Evolutionary conservation across 176 grass and related monocot genomes (phyloP).

Genomic region (Oryza brachyantha): DNA sequence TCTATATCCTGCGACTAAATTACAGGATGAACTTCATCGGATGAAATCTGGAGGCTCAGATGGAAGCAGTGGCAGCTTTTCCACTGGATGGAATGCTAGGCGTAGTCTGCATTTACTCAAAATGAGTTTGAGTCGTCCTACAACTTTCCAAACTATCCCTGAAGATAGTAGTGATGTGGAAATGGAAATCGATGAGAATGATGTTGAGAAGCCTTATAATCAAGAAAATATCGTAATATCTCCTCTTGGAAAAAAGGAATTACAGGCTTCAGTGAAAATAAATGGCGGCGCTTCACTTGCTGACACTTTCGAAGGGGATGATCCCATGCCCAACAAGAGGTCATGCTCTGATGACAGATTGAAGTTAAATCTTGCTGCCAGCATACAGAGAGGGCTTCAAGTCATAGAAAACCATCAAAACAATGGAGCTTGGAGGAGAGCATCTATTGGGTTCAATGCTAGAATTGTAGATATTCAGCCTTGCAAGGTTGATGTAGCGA

Average conservation of each 20-base stretch:
- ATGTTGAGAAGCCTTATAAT: constrained; percentile 64
- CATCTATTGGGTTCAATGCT: constrained; percentile 71
- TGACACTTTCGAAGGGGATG: constrained; percentile 30
- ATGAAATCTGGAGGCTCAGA: constrained; percentile 68
- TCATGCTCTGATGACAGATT: constrained; percentile 37
- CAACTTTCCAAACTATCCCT: constrained; percentile 66
- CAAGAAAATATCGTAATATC: constrained; percentile 31
- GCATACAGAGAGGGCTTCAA: constrained; percentile 83
- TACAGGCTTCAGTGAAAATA: constrained; percentile 20
- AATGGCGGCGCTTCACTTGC: constrained; percentile 24
- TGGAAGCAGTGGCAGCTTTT: constrained; percentile 47
- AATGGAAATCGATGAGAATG: constrained; percentile 99
- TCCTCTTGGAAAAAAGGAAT: constrained; percentile 32
- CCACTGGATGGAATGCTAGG: constrained; percentile 70
- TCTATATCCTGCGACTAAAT: constrained; percentile 13
- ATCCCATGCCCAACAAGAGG: constrained; percentile 32
- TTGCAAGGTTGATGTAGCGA: constrained; percentile 73
- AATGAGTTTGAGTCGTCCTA: constrained; percentile 78
- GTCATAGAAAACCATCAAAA: constrained; percentile 67
- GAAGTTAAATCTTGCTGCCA: constrained; percentile 64
- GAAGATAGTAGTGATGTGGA: constrained; percentile 90
- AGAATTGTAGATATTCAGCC: constrained; percentile 63
- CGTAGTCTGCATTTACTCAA: constrained; percentile 80
- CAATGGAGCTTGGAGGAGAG: constrained; percentile 64
- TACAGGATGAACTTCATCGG: constrained; percentile 85